Evolutionary conservation across 2,329 filamentous ascomycete species (phyloP).

Genomic region (Stylonectria norvegica): DNA sequence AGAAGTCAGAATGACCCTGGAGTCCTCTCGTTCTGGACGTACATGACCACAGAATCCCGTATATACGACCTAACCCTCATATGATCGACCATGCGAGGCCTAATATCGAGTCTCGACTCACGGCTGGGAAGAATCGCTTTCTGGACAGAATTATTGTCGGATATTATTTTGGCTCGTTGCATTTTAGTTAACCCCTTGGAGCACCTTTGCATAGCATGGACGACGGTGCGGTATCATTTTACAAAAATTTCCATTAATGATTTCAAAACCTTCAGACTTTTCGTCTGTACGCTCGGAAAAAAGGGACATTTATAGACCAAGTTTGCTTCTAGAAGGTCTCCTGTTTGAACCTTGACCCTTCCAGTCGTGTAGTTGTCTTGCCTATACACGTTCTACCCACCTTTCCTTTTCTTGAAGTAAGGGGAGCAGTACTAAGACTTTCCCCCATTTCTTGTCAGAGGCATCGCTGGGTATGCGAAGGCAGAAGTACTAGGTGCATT

Average conservation of each 20-base stretch:
- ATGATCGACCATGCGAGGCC: no score
- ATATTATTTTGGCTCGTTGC: slow-evolving; percentile 7
- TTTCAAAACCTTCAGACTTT: slow-evolving; percentile 8
- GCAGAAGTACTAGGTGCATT: no score
- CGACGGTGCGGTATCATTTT: slow-evolving; percentile 12
- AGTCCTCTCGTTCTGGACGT: no score
- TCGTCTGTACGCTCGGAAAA: slow-evolving; percentile 17
- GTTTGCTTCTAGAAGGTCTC: slow-evolving; percentile 26
- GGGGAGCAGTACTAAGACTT: no score
- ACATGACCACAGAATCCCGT: slow-evolving; percentile 16
- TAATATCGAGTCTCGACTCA: slow-evolving; percentile 7
- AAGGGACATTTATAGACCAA: slow-evolving; percentile 19
- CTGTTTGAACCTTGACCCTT: slow-evolving; percentile 6
- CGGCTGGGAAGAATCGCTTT: slow-evolving; percentile 1
- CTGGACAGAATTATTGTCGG: slow-evolving; percentile 8
- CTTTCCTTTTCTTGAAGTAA: no score
- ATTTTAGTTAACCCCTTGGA: no score
- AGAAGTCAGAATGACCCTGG: slow-evolving; percentile 27
- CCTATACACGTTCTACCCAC: no score
- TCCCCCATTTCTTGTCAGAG: no score
- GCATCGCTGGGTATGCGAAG: no score
- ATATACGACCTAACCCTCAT: no score
- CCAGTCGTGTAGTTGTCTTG: no score
- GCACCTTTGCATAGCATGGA: slow-evolving; percentile 18
- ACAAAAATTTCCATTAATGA: slow-evolving; percentile 11